Base-by-base conservation (phyloP, 2,329 filamentous ascomycete genomes). In the Ascochyta viciae-villosae region DNA sequence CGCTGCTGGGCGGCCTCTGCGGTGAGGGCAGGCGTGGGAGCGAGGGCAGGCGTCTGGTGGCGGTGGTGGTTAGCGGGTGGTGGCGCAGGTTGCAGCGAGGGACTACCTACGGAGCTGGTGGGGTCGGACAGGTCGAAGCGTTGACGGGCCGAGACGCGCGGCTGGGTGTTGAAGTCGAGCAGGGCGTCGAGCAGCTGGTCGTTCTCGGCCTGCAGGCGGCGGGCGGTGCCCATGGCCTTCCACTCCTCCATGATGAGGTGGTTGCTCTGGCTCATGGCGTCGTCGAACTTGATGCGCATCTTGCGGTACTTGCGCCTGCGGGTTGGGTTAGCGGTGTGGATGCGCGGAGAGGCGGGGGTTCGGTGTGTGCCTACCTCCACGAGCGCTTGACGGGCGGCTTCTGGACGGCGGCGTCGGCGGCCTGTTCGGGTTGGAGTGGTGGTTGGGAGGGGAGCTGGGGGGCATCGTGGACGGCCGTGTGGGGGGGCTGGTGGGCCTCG, bases 171-270 rank as follows among this genome's bases (percentile, higher is more conserved):
- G 78, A 97, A 85, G 71, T 97, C 93, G 59, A 96, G 83, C 31
- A 98, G 85, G 10, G 97, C 80, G 67, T 98, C 94, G 50, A 97
- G 85, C 31, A 98, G 80, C 75, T 93, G 92, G 76, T 98, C 94
- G 67, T 96, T 96, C 78, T 97, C 90, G 68, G 96, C 87, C 53
- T 92, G 89, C 58, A 99, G 84, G 48, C 92, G 85, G 75, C 91
- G 92, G 22, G 92, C 90, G 4, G 91, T 89, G 63, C 89, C 87
- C 58, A 89, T 87, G 33, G 93, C 90, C 76, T 89, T 88, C 74
- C 91, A 90, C 76, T 95, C 92, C 50, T 90, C 83, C 67, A 87
- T 87, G 77, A 95, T 95, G 57, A 95, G 83, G 50, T 88, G 85
- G 77, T 96, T 95, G 74, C 91, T 90, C 63, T 91, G 87, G 54